Conservation (phyloP, 495 filamentous ascomycete genomes). For the Penicillium salamii region DNA sequence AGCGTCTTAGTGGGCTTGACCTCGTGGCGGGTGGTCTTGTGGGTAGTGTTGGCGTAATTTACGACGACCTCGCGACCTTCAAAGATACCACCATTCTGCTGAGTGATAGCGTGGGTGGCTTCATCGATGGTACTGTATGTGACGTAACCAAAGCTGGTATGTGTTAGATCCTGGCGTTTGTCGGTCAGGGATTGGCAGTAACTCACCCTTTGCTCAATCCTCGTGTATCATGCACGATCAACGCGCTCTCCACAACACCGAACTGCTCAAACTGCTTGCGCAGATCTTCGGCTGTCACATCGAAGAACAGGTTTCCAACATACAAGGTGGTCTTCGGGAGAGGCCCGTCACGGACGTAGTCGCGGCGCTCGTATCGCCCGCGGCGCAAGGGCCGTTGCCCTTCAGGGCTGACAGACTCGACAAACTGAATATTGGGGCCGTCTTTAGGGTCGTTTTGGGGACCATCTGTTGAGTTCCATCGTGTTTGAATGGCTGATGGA, state of each 20-base stretch:
- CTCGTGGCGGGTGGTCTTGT: conserved; percentile 9
- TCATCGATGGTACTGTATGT: conserved; percentile 56
- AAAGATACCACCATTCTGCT: conserved; percentile 66
- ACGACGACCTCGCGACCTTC: conserved; percentile 75
- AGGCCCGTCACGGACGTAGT: background rate
- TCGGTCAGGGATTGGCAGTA: background rate
- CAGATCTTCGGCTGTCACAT: conserved; percentile 71
- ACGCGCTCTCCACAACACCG: conserved; percentile 54
- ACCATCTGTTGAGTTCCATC: conserved; percentile 18
- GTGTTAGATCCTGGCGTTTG: background rate
- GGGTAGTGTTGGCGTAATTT: conserved; percentile 46
- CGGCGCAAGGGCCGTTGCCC: too few relatives aligned
- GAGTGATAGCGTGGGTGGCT: conserved; percentile 59
- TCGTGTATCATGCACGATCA: conserved; percentile 64
- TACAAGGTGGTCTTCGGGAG: conserved; percentile 55
- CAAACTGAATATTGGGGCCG: background rate
- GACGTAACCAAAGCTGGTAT: conserved; percentile 75
- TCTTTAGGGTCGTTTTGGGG: background rate
- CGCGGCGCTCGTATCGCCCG: background rate
- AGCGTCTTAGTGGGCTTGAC: conserved; percentile 59
- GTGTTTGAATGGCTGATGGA: conserved; percentile 9
- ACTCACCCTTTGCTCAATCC: conserved; percentile 88
- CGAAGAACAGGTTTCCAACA: conserved; percentile 84
- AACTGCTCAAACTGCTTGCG: conserved; percentile 62
- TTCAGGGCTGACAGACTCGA: background rate